Evolutionary conservation across 169 alveolate species (phyloP).

Genomic region (Plasmodium ovale): DNA sequence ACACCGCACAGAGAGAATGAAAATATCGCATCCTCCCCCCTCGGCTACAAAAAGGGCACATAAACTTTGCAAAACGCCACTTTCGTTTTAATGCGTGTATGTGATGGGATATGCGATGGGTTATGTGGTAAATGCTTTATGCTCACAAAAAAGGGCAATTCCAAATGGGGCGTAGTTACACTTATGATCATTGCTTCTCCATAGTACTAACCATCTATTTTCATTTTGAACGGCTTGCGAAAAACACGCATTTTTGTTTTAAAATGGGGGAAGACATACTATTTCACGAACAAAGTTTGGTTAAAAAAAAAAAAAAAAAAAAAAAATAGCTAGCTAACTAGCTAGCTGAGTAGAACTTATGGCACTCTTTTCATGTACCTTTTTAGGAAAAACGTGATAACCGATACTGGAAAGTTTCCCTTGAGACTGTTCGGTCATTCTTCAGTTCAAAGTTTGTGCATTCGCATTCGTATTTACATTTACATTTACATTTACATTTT

Average conservation of each 20-base stretch:
- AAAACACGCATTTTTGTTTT: constrained; percentile 2
- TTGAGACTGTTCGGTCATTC: background rate
- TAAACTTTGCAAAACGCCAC: too few species aligned
- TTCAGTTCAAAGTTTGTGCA: background rate
- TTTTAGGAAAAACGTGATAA: background rate
- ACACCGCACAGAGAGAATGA: too few species aligned
- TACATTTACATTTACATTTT: background rate
- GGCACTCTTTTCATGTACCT: background rate
- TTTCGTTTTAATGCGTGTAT: too few species aligned
- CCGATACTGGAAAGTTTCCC: background rate
- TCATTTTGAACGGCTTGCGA: constrained; percentile 10
- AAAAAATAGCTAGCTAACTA: constrained; percentile 6
- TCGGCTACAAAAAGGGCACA: too few species aligned
- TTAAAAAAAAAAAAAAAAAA: constrained; percentile 10
- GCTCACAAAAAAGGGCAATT: too few species aligned
- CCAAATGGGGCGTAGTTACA: too few species aligned
- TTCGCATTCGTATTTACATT: background rate
- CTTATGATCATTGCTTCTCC: too few species aligned
- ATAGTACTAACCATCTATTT: too few species aligned
- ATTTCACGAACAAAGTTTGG: constrained; percentile 10
- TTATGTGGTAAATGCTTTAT: too few species aligned
- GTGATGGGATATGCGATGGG: too few species aligned
- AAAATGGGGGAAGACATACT: background rate
- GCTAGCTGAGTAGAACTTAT: background rate
- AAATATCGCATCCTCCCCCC: too few species aligned